Evolutionary conservation across 768 basidiomycete species (phyloP).

Genomic region (Pulveroboletus sp.): DNA sequence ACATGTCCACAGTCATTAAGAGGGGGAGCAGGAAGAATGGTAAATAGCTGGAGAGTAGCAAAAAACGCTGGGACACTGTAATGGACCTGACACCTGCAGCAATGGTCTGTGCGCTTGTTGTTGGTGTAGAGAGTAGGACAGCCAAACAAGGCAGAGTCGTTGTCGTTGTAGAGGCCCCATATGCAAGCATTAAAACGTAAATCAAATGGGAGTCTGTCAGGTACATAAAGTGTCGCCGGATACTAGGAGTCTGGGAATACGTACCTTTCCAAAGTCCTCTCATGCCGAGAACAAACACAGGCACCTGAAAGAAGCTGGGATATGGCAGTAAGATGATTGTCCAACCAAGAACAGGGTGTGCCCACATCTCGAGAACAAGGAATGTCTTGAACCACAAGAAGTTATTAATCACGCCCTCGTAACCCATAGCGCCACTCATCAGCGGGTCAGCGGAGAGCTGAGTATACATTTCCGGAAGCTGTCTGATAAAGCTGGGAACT

Average conservation of each 20-base stretch:
- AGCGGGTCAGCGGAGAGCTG: conserved; percentile 63
- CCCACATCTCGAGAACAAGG: conserved; percentile 57
- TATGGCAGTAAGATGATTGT: neutral
- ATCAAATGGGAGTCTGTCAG: conserved; percentile 45
- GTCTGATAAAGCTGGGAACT: conserved; percentile 44
- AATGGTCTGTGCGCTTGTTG: conserved; percentile 32
- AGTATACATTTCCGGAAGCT: conserved; percentile 48
- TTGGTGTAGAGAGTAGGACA: conserved; percentile 51
- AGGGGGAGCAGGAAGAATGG: conserved; percentile 73
- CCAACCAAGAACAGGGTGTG: neutral
- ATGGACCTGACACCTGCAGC: conserved; percentile 35
- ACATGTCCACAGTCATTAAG: conserved; percentile 72
- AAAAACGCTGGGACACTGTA: conserved; percentile 44
- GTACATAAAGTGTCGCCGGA: neutral
- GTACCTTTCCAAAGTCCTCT: conserved; percentile 54
- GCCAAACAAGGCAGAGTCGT: conserved; percentile 71
- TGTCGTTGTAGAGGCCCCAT: conserved; percentile 74
- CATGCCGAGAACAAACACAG: conserved; percentile 69
- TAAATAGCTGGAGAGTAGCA: conserved; percentile 65
- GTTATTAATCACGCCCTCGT: conserved; percentile 30
- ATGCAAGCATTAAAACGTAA: conserved; percentile 63
- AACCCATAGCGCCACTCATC: conserved; percentile 47
- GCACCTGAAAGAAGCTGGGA: conserved; percentile 59
- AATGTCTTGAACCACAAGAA: conserved; percentile 65
- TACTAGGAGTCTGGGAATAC: neutral